A percentile compares a stretch with the other conserved stretches of the same genome.
Evolutionary conservation across 1,284 basidiomycete genomes (phyloP).

Genomic region (Cystobasidium sp.): DNA sequence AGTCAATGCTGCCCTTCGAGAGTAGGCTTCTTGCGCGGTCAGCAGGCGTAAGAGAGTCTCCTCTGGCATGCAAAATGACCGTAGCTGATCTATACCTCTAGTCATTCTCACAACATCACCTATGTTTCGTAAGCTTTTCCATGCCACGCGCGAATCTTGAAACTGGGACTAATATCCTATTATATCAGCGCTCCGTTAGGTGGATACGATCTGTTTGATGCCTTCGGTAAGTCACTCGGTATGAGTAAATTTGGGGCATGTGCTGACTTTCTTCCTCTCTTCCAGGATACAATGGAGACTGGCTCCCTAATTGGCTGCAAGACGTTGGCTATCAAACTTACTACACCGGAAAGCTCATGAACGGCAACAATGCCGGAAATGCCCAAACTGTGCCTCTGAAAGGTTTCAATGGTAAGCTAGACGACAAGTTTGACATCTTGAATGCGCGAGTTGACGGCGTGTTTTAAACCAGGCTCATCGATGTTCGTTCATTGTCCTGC

Average conservation of each 20-base stretch:
- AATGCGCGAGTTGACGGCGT: too few species aligned
- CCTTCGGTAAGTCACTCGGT: neutral
- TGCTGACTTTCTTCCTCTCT: neutral
- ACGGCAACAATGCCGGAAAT: slow-evolving; percentile 52
- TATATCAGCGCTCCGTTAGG: neutral
- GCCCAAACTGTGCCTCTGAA: neutral
- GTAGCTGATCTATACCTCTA: neutral
- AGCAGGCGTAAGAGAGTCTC: slow-evolving; percentile 17
- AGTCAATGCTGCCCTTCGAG: slow-evolving; percentile 53
- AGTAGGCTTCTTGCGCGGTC: slow-evolving; percentile 51
- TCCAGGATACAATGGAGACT: slow-evolving; percentile 48
- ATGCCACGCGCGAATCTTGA: neutral
- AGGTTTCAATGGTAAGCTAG: slow-evolving; percentile 3
- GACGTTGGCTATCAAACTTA: slow-evolving; percentile 53
- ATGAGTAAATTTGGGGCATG: neutral
- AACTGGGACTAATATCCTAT: neutral
- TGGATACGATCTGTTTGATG: slow-evolving; percentile 20
- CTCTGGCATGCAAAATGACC: neutral
- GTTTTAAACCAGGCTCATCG: too few species aligned
- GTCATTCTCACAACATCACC: slow-evolving; percentile 22
- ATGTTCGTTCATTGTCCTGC: too few species aligned
- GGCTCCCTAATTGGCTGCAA: slow-evolving; percentile 53
- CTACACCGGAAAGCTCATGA: slow-evolving; percentile 56
- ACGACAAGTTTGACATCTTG: too few species aligned
- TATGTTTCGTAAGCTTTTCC: slow-evolving; percentile 5